These are phyloP conservation scores for Xenosphaeropsis pyriputrescens DNA, from an alignment of 2,329 filamentous ascomycete species.

Conservation along the genomic window DNA sequence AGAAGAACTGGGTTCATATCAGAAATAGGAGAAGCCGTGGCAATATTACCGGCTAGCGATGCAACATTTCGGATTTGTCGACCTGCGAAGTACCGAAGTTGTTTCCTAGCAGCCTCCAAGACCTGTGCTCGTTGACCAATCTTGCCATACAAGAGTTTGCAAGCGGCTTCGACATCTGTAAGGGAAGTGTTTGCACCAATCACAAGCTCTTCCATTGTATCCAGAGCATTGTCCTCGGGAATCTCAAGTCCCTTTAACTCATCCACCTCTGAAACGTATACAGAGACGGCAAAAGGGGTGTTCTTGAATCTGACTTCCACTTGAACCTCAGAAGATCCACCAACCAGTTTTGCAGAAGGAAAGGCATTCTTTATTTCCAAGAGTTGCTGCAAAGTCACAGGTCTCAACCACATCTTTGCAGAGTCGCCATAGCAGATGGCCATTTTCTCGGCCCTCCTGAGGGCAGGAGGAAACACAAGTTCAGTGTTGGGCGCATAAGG, in stretches of 20 bases:
- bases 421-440: constrained; percentile 88
- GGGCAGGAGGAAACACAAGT: constrained; percentile 75
- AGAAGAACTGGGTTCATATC: constrained; percentile 90
- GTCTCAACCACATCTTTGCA: constrained; percentile 79
- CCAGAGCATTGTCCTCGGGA: constrained; percentile 55
- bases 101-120: constrained; percentile 76
- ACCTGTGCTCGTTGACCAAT: constrained; percentile 65
- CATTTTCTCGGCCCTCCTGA: constrained; percentile 66
- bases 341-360: constrained; percentile 80
- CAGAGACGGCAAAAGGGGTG: constrained; percentile 71
- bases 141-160: constrained; percentile 9
- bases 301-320: constrained; percentile 97
- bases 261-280: constrained; percentile 81
- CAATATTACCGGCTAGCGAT: constrained; percentile 83
- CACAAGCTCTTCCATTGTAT: constrained; percentile 8
- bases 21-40: constrained; percentile 88
- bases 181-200: constrained; percentile 82
- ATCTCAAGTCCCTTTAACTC: constrained; percentile 73
- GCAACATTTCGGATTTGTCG: constrained; percentile 91
- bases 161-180: constrained; percentile 66
- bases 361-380: constrained; percentile 76
- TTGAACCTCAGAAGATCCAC: constrained; percentile 89
- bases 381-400: constrained; percentile 69
- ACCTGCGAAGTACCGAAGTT: constrained; percentile 86
- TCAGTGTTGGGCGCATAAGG: constrained; percentile 83